Percentiles rank a stretch among this genome's conserved stretches.
Evolutionary conservation across 768 basidiomycete genomes (phyloP).

Genomic region (Gloeostereum incarnatum): DNA sequence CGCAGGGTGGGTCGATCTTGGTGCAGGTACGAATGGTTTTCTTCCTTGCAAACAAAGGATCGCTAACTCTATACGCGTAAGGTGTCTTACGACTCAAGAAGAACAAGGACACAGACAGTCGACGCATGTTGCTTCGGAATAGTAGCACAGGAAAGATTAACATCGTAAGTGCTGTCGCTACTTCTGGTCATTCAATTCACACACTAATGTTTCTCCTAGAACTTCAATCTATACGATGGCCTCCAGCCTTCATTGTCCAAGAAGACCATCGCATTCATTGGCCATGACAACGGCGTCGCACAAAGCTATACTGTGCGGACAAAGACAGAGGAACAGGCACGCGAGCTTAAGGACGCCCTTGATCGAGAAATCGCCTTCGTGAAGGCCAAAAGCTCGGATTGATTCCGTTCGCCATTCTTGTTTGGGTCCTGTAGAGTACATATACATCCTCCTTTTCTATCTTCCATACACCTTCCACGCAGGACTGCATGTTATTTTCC

Average conservation of each 20-base stretch:
- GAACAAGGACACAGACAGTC: slow-evolving; percentile 49
- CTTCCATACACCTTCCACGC: slow-evolving; percentile 3
- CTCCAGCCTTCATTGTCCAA: slow-evolving; percentile 45
- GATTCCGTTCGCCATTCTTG: slow-evolving; percentile 9
- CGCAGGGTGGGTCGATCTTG: slow-evolving; percentile 56
- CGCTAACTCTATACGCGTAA: slow-evolving; percentile 15
- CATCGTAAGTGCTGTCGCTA: slow-evolving; percentile 40
- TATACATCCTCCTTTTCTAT: not conserved
- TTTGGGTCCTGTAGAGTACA: slow-evolving; percentile 4
- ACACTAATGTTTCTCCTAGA: slow-evolving; percentile 32
- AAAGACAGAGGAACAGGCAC: slow-evolving; percentile 49
- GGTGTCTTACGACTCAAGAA: slow-evolving; percentile 68
- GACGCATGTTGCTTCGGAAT: slow-evolving; percentile 63
- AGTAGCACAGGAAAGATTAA: slow-evolving; percentile 68
- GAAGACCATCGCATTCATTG: slow-evolving; percentile 55
- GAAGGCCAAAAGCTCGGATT: slow-evolving; percentile 24
- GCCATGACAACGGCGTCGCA: slow-evolving; percentile 48
- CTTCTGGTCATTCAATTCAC: not conserved
- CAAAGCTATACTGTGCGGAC: slow-evolving; percentile 56
- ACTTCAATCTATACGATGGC: slow-evolving; percentile 58
- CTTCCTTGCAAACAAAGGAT: not conserved
- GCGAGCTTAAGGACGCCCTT: slow-evolving; percentile 45
- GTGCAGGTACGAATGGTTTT: slow-evolving; percentile 41
- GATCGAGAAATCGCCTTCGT: slow-evolving; percentile 53
- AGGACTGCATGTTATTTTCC: slow-evolving; percentile 28